Base-by-base conservation (phyloP, 306 rosid genomes). In the Sechiopsis laciniata region DNA sequence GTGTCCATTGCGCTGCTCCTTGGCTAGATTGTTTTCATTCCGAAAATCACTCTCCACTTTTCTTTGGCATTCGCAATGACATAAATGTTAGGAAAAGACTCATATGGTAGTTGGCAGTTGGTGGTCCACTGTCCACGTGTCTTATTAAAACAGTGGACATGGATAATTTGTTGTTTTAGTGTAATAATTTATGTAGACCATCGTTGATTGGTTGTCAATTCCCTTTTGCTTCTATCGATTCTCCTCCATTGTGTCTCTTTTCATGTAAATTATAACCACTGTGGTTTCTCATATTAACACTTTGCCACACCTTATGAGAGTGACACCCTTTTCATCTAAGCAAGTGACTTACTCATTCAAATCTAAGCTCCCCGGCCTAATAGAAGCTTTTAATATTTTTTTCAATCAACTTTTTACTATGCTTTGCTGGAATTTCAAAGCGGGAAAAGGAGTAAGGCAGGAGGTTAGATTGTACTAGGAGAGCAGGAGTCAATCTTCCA, bases 301-400 rank as follows among this genome's bases (percentile, higher is more conserved):
- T 58, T 3, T 8, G 62, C 62, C 8, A 57, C 10, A 57, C 62
- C 15, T 57, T 14, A 57, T 57, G 62, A 8, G 32, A 56, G 3
- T 20, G 62, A 56, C 62, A 10, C 29, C 40, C 22, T 59, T 59
- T 59, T 24, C 10, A 59, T 16, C 42, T 7, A 26, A 59, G 19
- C 67, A 11, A 61, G 67, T 29, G 67, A 29, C 17, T 29, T 61
- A 2, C 67, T 61, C 46, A 14, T 61, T 61, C 67, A 29, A 59
- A 20, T 37, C 26, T 59, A 59, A 12, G 3, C 26, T 17, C 57
- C 57, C 21, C 57, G 5, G 19, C 57, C 57, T 16, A 12, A 6
- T 59, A 24, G 15, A 4, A 6, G 37, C 65, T 59, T 9, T 59
- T 59, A 59, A 24, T 24, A 59, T 26, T 12, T 11, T 29, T 46